phyloP scores from a whole-genome alignment of 2,329 filamentous ascomycete genomes.

The Hymenoscyphus fructigenus region DNA sequence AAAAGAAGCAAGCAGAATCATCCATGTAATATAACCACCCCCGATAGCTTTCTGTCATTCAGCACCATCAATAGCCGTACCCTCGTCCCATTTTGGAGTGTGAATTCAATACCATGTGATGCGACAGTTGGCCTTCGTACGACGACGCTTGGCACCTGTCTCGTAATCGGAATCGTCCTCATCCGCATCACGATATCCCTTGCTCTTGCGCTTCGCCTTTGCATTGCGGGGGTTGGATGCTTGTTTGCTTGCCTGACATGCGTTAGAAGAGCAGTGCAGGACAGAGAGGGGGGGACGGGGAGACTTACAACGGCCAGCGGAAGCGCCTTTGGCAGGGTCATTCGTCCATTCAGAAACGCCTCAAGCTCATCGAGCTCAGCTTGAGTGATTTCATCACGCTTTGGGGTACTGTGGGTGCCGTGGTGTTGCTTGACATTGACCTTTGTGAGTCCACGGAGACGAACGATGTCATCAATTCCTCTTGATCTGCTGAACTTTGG shows the following conservation, averaged over 20 bases:
- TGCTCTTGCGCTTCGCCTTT: neutral
- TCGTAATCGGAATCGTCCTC: neutral
- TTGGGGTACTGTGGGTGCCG: neutral
- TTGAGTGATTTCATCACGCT: neutral
- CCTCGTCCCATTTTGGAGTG: no score
- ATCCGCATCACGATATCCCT: neutral
- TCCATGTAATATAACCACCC: no score
- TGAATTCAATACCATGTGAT: no score
- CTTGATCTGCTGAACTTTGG: conserved; percentile 19
- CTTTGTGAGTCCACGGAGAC: conserved; percentile 20
- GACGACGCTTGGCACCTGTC: neutral
- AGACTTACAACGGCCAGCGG: neutral
- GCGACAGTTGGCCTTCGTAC: no score
- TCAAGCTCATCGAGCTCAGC: conserved; percentile 12
- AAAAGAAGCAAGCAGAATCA: no score
- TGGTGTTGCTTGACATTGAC: conserved; percentile 17
- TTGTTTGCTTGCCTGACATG: neutral
- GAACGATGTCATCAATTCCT: conserved; percentile 21
- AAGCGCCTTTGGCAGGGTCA: conserved; percentile 12
- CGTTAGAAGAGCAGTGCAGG: neutral
- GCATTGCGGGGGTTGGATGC: neutral
- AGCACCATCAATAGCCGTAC: no score
- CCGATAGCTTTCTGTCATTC: no score
- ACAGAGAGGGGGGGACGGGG: neutral
- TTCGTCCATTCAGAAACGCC: conserved; percentile 14